Evolutionary conservation across 176 grass and related monocot species (phyloP), one percentile per base, ranked within the genome.

Genomic region (Olyra latifolia): DNA sequence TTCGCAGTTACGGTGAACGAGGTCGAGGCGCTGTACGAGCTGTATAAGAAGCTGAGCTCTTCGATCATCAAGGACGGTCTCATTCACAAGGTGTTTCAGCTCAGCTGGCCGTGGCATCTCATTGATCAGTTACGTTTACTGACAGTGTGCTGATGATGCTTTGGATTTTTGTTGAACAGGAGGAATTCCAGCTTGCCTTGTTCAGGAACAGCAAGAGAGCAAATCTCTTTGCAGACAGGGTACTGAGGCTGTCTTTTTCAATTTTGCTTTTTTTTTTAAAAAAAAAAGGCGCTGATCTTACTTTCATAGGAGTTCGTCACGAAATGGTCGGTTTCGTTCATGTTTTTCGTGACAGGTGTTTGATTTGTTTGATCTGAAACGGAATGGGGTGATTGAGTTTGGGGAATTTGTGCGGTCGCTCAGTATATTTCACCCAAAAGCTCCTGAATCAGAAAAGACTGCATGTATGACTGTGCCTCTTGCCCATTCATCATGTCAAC

Each of bases 31-130:
- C 79, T 96, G 66, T 78, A 81, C 75, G 90, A 96, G 79, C 78
- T 96, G 10, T 96, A 88, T 67, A 92, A 75, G 72, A 93, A 84
- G 78, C 62, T 96, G 75, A 93, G 93, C 82, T 86, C 28, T 57
- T 96, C 87, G 72, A 93, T 96, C 64, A 11, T 88, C 75, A 90
- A 96, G n/a, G 93, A 96, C 71, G 91, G 88, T 0, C 88, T 97
- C 69, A 93, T 97, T 57, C 90, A 97, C 90, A 97, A 93, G 93
- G 93, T 91, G 8, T 53, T 45, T 45, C 22, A 44, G 6, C 11
- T 47, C 17, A 23, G 43, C 5, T 13, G 16, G 43, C 44, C 1
- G 9, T 22, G 56, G 25, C 45, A 8, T 20, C 13, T 72, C 59
- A 19, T 48, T n/a, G 13, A 54, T 46, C 15, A n/a, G 71, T 47